Base-by-base conservation (phyloP, 75 land plant species). In the Cryptomeria japonica region DNA sequence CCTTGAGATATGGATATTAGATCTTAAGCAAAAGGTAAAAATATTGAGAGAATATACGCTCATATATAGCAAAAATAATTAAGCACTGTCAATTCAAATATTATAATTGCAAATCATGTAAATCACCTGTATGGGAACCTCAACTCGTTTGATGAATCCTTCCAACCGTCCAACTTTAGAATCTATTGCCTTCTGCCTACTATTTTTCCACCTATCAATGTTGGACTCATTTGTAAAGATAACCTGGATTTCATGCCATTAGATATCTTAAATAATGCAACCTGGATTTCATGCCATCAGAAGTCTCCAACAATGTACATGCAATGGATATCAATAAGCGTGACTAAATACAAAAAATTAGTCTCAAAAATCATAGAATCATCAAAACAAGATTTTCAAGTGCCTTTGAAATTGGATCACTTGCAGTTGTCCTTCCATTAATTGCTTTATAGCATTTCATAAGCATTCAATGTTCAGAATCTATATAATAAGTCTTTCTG, bases 151-250 rank as follows among this genome's bases (percentile, higher is more conserved):
- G 84, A 98, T 92, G 86, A 98, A 96, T 85, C 91, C 94, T 82
- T 93, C 90, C 73, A 98, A 91, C 32, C 97, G 94, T 86, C 99
- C 99, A 88, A 97, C 70, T 89, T 98, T 98, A 37, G 99, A 96
- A 88, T 98, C 97, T 34, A 98, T 90, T 80, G 99, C 99, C 86
- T 91, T 91, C 84, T 98, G 97, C 86, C 99, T 90, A 85, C 93
- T 95, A 32, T 98, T 96, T 84, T 92, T 98, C 99, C 99, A 98
- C 46, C 95, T 93, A 86, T 97, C 97, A 87, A 98, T 98, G 88
- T 96, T 98, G 39, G 99, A 91, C 91, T 98, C 99, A 89, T 98
- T 98, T 73, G 99, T 94, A 76, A 98, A 98, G 32, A 98, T 95
- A 41, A 98, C 99, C 99, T 98, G 87, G 44, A n/a, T 41, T 32